Evolutionary conservation across 305 asterid genomes (phyloP), one percentile per base, ranked within the genome.

Genomic region (Fraxinus platypoda): DNA sequence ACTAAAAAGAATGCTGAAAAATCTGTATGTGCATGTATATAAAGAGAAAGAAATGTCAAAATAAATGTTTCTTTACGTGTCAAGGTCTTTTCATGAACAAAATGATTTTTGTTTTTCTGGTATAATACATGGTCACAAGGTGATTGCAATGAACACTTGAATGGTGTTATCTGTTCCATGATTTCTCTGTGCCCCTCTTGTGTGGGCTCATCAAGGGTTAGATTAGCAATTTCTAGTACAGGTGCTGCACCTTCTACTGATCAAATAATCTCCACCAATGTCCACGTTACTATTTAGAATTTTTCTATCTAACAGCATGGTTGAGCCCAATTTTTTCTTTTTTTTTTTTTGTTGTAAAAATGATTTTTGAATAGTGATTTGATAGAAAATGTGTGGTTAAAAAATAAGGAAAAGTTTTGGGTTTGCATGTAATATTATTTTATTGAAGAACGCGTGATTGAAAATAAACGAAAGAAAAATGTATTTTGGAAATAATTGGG

Each of bases 171-270:
- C 19, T 3, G n/a, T 3, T 46, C 19, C 57, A 19, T 13, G 57
- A 4, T 49, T 49, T 49, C 21, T 49, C 23, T 78, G 81, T 88
- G 83, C 46, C 13, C 46, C 94, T 77, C 83, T 92, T 43, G 73
- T 30, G 7, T 31, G 19, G 0, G 19, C 6, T 43, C 13, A 46
- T 46, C 57, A 46, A 46, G 4, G n/a, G 57, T 12, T 46, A 46
- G 19, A 13, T 46, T 46, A 46, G 19, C 57, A 0, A 46, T 49
- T 49, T 49, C 62, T 49, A 49, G 62, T 49, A 3, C 8, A 49
- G 2, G 21, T 49, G 21, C 59, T 49, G 21, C 59, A 4, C 21
- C 23, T 15, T 17, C 7, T 49, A 49, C 23, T 4, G 62, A 15
- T 49, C 21, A 49, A 49, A 49, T 3, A 4, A 49, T 4, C 21